Percentiles rank a stretch among this genome's conserved stretches.
phyloP scores from a whole-genome alignment of 768 basidiomycete species.

The Hortiboletus campestris region DNA sequence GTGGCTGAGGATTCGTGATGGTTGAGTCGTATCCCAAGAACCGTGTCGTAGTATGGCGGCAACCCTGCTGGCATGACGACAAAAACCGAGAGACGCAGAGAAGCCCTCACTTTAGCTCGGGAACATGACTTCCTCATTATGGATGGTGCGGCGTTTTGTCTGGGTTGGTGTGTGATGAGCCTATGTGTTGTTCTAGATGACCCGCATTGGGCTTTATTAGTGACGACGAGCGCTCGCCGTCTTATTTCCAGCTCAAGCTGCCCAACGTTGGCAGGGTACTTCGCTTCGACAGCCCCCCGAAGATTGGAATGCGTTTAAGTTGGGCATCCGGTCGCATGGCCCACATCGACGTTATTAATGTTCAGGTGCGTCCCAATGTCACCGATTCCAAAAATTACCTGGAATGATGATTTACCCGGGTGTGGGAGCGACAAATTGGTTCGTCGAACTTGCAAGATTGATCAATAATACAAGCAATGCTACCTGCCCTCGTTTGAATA shows the following conservation, averaged over 20 bases:
- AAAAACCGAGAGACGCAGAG: constrained; percentile 56
- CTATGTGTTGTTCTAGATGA: constrained; percentile 45
- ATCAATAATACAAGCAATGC: constrained; percentile 56
- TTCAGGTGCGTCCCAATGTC: constrained; percentile 44
- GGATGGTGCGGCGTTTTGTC: constrained; percentile 49
- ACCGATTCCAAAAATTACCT: background rate
- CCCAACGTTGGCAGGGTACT: constrained; percentile 69
- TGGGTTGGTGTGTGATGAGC: background rate
- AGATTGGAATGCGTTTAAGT: constrained; percentile 76
- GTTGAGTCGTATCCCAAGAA: background rate
- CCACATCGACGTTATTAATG: constrained; percentile 63
- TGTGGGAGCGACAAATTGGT: constrained; percentile 42
- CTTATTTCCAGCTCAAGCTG: constrained; percentile 66
- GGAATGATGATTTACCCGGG: background rate
- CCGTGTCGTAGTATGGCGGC: constrained; percentile 55
- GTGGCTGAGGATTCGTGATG: constrained; percentile 6
- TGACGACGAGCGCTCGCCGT: constrained; percentile 52
- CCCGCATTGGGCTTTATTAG: constrained; percentile 72
- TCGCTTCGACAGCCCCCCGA: constrained; percentile 83
- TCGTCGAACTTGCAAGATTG: constrained; percentile 62
- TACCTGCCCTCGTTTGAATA: constrained; percentile 55
- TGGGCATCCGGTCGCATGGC: constrained; percentile 67
- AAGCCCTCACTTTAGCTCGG: constrained; percentile 61
- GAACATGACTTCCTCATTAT: constrained; percentile 73
- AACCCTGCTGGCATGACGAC: constrained; percentile 80